Evolutionary conservation across 83 land plant species (phyloP).

Genomic region (Picea engelmannii): DNA sequence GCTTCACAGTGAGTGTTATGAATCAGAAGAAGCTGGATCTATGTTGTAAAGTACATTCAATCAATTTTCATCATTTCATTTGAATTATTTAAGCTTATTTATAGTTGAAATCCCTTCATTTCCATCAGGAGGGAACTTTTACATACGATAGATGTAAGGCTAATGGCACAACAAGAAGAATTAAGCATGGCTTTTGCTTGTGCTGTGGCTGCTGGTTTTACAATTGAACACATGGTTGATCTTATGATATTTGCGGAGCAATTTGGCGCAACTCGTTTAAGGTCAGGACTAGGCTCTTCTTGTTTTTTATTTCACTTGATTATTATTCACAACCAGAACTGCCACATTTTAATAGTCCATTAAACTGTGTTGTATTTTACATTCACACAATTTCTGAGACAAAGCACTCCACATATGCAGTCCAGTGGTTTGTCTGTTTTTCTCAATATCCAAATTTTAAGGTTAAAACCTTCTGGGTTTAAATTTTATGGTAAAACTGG

Average conservation of each 20-base stretch:
- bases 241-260: slow-evolving; percentile 58
- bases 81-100: neutral
- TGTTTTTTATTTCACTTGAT: neutral
- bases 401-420: neutral
- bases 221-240: slow-evolving; percentile 42
- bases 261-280: slow-evolving; percentile 59
- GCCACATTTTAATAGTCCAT: neutral
- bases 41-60: neutral
- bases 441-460: neutral
- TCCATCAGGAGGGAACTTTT: slow-evolving; percentile 61
- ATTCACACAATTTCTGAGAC: slow-evolving; percentile 1
- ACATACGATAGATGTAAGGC: slow-evolving; percentile 69
- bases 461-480: neutral
- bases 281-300: slow-evolving; percentile 31
- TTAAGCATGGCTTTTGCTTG: slow-evolving; percentile 47
- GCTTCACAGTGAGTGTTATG: slow-evolving; percentile 2
- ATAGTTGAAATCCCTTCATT: neutral
- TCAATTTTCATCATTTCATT: neutral
- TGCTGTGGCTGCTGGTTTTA: slow-evolving; percentile 66
- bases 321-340: neutral
- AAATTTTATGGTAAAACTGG: neutral
- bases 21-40: neutral
- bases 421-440: slow-evolving; percentile 5
- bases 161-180: slow-evolving; percentile 51
- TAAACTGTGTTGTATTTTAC: neutral